phyloP scores from a whole-genome alignment of 495 filamentous ascomycete species.

The Neurospora sp. region DNA sequence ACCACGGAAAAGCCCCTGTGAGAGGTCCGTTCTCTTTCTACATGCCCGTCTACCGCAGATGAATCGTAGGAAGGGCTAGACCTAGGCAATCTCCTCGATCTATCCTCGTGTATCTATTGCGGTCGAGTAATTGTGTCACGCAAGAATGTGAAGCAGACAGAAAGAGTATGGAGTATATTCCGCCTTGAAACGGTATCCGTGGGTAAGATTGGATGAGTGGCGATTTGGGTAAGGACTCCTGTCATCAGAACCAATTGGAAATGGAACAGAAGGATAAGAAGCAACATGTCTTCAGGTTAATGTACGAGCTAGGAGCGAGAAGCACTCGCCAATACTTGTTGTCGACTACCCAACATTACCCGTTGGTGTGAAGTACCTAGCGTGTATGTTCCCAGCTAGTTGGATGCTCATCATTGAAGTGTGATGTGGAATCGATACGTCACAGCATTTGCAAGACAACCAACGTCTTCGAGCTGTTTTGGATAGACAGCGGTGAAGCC shows the following conservation, averaged over 20 bases:
- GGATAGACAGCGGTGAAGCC: neutral
- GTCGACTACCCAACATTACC: neutral
- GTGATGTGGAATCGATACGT: neutral
- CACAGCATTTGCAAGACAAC: neutral
- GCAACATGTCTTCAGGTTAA: neutral
- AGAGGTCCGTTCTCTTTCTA: neutral
- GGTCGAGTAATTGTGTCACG: neutral
- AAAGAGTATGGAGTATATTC: neutral
- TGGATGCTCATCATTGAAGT: neutral
- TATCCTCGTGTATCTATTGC: neutral
- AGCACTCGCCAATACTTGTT: neutral
- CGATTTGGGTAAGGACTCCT: neutral
- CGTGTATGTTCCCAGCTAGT: neutral
- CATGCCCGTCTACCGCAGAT: neutral
- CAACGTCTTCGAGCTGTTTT: neutral
- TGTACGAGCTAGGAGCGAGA: neutral
- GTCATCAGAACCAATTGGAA: neutral
- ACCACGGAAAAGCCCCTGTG: neutral
- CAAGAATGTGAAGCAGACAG: neutral
- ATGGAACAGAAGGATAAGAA: neutral
- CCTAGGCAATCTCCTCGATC: neutral
- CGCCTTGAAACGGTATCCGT: neutral
- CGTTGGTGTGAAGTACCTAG: neutral
- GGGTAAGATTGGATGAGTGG: neutral
- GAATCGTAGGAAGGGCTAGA: neutral